Base-by-base conservation (phyloP, 331 rosid genomes). In the Phaseolus coccineus region DNA sequence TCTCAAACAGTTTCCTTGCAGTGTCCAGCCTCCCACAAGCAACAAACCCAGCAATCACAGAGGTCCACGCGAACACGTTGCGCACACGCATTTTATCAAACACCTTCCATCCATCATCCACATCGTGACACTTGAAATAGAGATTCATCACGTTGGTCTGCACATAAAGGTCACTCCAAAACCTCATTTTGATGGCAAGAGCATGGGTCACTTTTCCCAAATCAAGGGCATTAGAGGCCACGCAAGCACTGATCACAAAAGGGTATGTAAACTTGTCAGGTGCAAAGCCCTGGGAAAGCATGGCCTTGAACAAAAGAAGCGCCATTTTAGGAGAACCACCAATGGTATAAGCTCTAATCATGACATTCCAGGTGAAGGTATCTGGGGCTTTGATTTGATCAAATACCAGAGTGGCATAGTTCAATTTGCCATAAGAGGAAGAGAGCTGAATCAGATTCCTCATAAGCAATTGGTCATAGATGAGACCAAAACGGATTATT, bases 201-300 rank as follows among this genome's bases (percentile, higher is more conserved):
- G 77, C 88, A 73, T 90, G 92, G 35, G 31, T 81, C 27, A 63
- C 75, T 77, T 78, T 83, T 47, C 90, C 92, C 5, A 83, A 81
- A 73, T 69, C 82, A 81, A 81, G 11, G 51, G 81, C 80, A 51
- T 37, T 70, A 76, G 69, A 79, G 73, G 74, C 81, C 8, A 73
- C 67, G 71, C 92, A 90, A 81, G 90, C 89, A 69, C 85, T 86
- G 39, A 90, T 67, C 44, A 87, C 81, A 80, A 90, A 90, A 64
- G 94, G 91, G 79, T 83, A 90, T 55, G 94, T 90, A 73, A 88
- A 90, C 68, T 89, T 88, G 79, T 91, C 92, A 47, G 89, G 84
- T 61, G 53, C 47, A 74, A 77, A 61, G 6, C 92, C 94, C 3
- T 81, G 71, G 39, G 80, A 76, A 0, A 85, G 3, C 97, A 89